Conservation (phyloP, 2,329 filamentous ascomycete species). For the Trichothecium sympodiale region DNA sequence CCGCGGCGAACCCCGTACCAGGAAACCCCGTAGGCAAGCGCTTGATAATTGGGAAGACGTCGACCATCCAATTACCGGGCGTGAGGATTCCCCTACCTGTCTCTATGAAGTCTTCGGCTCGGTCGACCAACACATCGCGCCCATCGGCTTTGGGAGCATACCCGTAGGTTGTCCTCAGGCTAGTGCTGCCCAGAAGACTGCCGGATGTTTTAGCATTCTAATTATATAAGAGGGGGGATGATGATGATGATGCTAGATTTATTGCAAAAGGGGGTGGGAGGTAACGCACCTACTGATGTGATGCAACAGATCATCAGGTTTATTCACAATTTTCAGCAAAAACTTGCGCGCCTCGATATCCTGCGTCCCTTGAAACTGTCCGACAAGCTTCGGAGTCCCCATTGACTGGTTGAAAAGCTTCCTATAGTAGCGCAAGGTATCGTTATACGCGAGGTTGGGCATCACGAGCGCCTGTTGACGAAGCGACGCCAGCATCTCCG, state of each 20-base stretch:
- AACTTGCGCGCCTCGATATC: conserved; percentile 15
- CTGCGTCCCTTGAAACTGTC: conserved; percentile 12
- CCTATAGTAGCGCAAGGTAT: conserved; percentile 10
- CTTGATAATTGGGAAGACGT: conserved; percentile 11
- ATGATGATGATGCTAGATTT: no score
- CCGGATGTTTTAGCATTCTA: conserved; percentile 11
- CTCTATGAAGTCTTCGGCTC: conserved; percentile 10
- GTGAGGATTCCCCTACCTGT: conserved; percentile 10
- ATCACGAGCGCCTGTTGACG: conserved; percentile 8
- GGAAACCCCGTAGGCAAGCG: conserved; percentile 12
- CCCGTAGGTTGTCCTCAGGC: conserved; percentile 12
- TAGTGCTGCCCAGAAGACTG: conserved; percentile 11
- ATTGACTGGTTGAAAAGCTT: conserved; percentile 18
- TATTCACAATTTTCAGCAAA: conserved; percentile 11
- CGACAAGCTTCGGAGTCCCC: conserved; percentile 11
- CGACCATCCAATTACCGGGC: conserved; percentile 13
- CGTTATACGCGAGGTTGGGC: conserved; percentile 9
- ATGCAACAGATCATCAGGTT: conserved; percentile 10
- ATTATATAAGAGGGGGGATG: not conserved
- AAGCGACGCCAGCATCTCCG: conserved; percentile 6
- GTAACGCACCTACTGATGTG: conserved; percentile 16
- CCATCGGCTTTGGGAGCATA: conserved; percentile 11
- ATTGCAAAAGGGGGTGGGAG: not conserved
- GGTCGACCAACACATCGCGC: conserved; percentile 7
- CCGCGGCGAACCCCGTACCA: conserved; percentile 11